Evolutionary conservation across 2,329 filamentous ascomycete species (phyloP), one percentile per base, ranked within the genome.

Genomic region (Hymenoscyphus infarciens): DNA sequence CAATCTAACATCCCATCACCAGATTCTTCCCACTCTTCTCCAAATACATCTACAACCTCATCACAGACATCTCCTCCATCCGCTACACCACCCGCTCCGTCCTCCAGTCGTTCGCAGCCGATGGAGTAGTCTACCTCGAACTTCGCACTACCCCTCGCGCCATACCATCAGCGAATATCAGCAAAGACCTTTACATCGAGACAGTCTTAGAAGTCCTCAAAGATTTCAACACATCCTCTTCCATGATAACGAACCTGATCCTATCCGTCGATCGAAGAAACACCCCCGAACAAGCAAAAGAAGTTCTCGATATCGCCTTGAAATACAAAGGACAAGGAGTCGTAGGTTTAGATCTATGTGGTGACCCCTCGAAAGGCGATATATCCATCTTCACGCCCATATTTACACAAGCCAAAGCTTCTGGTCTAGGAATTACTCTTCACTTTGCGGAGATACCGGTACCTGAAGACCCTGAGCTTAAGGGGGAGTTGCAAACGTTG

Each of bases 1-100:
- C 10, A 57, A 54, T 11, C 31, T 61, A 38, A 57, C 38, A 49
- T 29, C 57, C 29, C n/a, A 38, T 38, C 10, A 16, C 45, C 54
- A 89, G 89, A 49, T 92, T 92, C 81, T 92, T 93, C 72, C 87
- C 87, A 1, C 80, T 92, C 16, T 94, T 94, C 77, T 88, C 87
- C 29, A 87, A 82, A 53, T 92, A 92, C 74, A 94, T 93, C 68
- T 94, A 95, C 77, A 81, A 83, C 63, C 85, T 96, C 39, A 83
- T 89, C 76, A 85, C 85, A 70, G 85, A 89, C 69, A 75, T 81
- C 11, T 75, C 79, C 3, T 85, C 85, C 67, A 77, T 91, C 56
- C 78, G 77, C 49, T 81, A 84, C 69, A 85, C 89, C 29, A 92
- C 90, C 1, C 78, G 76, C 52, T 81, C 83, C 5, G 89, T 93